Base-by-base conservation (phyloP, 768 basidiomycete genomes). In the Suillus lakei region DNA sequence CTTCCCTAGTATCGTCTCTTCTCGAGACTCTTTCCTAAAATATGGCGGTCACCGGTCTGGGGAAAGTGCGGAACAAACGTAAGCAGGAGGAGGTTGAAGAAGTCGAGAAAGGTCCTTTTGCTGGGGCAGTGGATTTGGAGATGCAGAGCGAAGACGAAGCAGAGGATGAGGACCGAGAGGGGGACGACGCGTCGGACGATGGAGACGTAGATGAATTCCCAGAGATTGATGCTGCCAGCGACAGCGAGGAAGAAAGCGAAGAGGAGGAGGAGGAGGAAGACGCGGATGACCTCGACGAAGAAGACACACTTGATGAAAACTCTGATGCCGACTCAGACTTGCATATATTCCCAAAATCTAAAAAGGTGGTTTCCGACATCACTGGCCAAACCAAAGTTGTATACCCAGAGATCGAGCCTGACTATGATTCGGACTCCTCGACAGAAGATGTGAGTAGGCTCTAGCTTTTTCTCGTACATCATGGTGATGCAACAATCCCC, bases 391-490 rank as follows among this genome's bases (percentile, higher is more conserved):
- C 84, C 64, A 95, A 93, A 82, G 85, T 84, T 66, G 88, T 94
- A 44, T 95, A 92, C 74, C 93, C 93, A 53, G 91, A 92, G 71
- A 96, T 96, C 73, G 93, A 94, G 69, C 91, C 95, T 12, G 89
- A 92, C 64, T 96, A 96, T 73, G 93, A 94, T 73, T 93, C 91
- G 3, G 95, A 96, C 77, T 94, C 92, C 7, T 94, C 92, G 5
- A 96, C 92, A 2, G 95, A 96, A 84, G 93, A 96, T 68, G 94
- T 95, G 74, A 69, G 92, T 78, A 34, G 50, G 38, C 43, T 41
- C 46, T 60, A 66, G 58, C 55, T 43, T 64, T 50, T n/a, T 18
- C 41, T 0, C 13, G 44, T 54, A n/a, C 26, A 32, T 62, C 26
- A 34, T 54, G 28, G 64, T 68, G 28, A 65, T 54, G 65, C 69